phyloP scores from a whole-genome alignment of 148 eudicot species.

The Cornus kousa region DNA sequence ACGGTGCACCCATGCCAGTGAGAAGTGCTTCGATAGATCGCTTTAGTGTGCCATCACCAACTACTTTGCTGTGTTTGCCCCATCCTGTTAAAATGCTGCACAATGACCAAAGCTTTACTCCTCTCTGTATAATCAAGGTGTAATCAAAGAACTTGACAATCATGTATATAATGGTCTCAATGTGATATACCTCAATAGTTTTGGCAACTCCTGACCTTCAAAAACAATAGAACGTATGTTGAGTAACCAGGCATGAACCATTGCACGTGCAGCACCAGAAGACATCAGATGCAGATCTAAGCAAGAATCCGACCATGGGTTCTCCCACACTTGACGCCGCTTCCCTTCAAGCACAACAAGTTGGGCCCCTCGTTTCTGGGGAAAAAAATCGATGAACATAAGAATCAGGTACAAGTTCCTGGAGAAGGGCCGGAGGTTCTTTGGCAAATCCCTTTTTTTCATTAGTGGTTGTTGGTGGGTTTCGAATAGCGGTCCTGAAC shows the following conservation, averaged over 20 bases:
- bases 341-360: constrained; percentile 89
- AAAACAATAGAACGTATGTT: constrained; percentile 64
- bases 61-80: constrained; percentile 99
- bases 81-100: constrained; percentile 93
- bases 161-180: not conserved
- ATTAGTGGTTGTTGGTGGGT: too few species aligned
- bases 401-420: not conserved
- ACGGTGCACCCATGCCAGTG: constrained; percentile 71
- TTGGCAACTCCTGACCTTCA: constrained; percentile 78
- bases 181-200: constrained; percentile 19
- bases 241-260: constrained; percentile 96
- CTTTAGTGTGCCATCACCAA: constrained; percentile 77
- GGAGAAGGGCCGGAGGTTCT: not conserved
- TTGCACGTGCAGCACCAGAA: constrained; percentile 94
- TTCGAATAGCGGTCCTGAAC: too few species aligned
- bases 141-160: not conserved
- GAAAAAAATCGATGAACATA: not conserved
- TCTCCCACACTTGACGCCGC: constrained; percentile 86
- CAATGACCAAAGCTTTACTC: not conserved
- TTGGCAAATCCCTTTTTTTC: too few species aligned
- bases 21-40: constrained; percentile 81
- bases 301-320: constrained; percentile 82
- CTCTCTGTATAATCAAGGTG: not conserved
- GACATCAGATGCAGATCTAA: constrained; percentile 96
- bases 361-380: constrained; percentile 88